Evolutionary conservation across 768 basidiomycete species (phyloP).

Genomic region (Termitomyces sp.): DNA sequence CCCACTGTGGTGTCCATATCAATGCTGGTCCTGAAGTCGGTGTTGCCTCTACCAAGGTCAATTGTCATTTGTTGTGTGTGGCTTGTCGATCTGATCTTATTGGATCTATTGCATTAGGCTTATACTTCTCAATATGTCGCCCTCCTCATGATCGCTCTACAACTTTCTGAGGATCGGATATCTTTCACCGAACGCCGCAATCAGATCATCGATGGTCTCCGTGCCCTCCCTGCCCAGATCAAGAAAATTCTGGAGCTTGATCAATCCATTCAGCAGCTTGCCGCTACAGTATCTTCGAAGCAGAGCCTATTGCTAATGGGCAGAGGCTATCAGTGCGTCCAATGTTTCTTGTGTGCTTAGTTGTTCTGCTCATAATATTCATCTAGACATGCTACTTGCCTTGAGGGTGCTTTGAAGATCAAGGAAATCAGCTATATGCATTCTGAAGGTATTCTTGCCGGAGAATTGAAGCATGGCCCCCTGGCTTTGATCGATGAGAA

Average conservation of each 20-base stretch:
- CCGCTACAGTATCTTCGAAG: constrained; percentile 72
- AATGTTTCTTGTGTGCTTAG: not conserved
- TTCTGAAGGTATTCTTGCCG: constrained; percentile 89
- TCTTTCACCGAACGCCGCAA: constrained; percentile 86
- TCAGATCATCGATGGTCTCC: constrained; percentile 90
- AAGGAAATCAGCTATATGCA: constrained; percentile 98
- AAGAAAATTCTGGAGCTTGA: constrained; percentile 82
- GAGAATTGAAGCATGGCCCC: constrained; percentile 98
- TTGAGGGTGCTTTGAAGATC: constrained; percentile 98
- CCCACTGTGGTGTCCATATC: constrained; percentile 99
- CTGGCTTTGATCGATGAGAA: constrained; percentile 97
- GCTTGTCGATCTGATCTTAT: not conserved
- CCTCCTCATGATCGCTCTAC: constrained; percentile 96
- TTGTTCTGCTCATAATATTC: constrained; percentile 3
- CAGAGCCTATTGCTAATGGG: constrained; percentile 95
- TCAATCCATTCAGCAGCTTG: constrained; percentile 70
- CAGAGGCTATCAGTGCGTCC: constrained; percentile 85
- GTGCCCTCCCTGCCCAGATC: constrained; percentile 86
- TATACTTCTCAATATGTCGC: constrained; percentile 99
- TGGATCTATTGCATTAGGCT: constrained; percentile 42
- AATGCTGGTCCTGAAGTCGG: constrained; percentile 99
- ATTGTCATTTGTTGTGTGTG: constrained; percentile 8
- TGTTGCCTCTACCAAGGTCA: constrained; percentile 95
- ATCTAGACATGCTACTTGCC: constrained; percentile 82
- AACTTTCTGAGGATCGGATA: constrained; percentile 95